These are phyloP conservation scores for Talaromyces sp. DNA, from an alignment of 2,329 filamentous ascomycete genomes.

Conservation along the genomic window DNA sequence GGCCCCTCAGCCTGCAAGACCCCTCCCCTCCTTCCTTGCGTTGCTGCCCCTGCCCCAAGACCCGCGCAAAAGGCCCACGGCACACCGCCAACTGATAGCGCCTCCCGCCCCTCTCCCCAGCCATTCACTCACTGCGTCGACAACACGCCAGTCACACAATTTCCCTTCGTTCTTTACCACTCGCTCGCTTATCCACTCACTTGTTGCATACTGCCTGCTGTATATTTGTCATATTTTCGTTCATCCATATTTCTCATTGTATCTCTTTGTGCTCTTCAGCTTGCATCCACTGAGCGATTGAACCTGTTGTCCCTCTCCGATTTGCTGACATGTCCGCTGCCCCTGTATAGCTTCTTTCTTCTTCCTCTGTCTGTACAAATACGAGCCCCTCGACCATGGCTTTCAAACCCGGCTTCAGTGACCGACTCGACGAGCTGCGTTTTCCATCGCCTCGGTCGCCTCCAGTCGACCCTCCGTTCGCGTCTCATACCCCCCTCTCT, in stretches of 20 bases:
- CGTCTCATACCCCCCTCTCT: slow-evolving; percentile 69
- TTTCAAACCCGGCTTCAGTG: slow-evolving; percentile 60
- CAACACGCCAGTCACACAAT: slow-evolving; percentile 8
- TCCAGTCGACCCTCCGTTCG: slow-evolving; percentile 70
- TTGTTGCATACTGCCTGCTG: neutral
- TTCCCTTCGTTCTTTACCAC: neutral
- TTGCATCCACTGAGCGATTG: neutral
- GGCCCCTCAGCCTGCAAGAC: slow-evolving; percentile 15
- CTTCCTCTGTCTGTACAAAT: slow-evolving; percentile 4
- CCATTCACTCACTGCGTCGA: slow-evolving; percentile 5
- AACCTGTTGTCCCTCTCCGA: neutral
- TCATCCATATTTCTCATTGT: neutral
- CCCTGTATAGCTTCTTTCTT: slow-evolving; percentile 8
- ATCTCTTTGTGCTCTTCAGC: neutral
- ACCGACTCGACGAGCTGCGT: slow-evolving; percentile 74
- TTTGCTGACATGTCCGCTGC: slow-evolving; percentile 13
- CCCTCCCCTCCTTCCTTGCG: slow-evolving; percentile 12
- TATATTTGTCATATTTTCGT: neutral
- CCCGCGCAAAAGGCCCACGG: neutral
- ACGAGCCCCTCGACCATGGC: slow-evolving; percentile 50
- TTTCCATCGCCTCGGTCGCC: slow-evolving; percentile 75
- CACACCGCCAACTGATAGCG: slow-evolving; percentile 17
- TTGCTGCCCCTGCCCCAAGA: slow-evolving; percentile 8
- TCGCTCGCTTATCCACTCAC: slow-evolving; percentile 6
- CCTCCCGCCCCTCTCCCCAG: slow-evolving; percentile 16